Conservation (phyloP, 768 basidiomycete species). For the Mrakia blollopis region DNA sequence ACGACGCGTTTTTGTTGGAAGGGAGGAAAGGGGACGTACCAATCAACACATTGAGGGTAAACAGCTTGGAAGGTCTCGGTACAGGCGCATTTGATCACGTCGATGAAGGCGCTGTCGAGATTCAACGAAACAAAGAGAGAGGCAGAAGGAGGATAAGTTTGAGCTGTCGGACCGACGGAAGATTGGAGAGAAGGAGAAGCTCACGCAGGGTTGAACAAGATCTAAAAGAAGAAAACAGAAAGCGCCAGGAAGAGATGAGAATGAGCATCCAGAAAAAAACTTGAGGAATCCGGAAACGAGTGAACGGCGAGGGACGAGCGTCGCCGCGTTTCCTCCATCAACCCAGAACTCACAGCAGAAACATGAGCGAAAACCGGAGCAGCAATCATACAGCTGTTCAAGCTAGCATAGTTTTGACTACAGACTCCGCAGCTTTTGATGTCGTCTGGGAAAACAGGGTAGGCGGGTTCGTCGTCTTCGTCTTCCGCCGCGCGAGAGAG, state of each 20-base stretch:
- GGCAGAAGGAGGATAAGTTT: no score
- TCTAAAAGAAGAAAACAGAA: constrained; percentile 43
- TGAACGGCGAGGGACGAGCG: no score
- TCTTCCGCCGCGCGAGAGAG: neutral
- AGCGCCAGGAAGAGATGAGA: neutral
- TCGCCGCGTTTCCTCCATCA: no score
- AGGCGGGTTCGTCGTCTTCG: neutral
- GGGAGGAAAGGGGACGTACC: constrained; percentile 34
- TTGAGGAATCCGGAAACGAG: no score
- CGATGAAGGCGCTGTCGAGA: constrained; percentile 52
- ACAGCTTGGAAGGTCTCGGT: constrained; percentile 50
- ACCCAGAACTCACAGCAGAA: constrained; percentile 52
- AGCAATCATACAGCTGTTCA: constrained; percentile 58
- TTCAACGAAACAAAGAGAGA: neutral
- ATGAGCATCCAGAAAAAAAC: no score
- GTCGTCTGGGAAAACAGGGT: constrained; percentile 50
- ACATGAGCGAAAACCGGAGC: constrained; percentile 58
- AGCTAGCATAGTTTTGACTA: constrained; percentile 52
- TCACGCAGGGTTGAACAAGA: constrained; percentile 55
- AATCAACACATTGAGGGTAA: constrained; percentile 65
- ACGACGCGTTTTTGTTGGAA: neutral
- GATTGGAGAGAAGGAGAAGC: neutral
- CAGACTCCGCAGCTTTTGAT: constrained; percentile 61
- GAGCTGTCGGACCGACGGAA: no score
- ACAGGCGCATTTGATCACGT: constrained; percentile 62